Percentiles rank a stretch among this genome's conserved stretches.
phyloP scores from a whole-genome alignment of 371 early-diverging fungal genomes.

The Capillidium rhysosporum region DNA sequence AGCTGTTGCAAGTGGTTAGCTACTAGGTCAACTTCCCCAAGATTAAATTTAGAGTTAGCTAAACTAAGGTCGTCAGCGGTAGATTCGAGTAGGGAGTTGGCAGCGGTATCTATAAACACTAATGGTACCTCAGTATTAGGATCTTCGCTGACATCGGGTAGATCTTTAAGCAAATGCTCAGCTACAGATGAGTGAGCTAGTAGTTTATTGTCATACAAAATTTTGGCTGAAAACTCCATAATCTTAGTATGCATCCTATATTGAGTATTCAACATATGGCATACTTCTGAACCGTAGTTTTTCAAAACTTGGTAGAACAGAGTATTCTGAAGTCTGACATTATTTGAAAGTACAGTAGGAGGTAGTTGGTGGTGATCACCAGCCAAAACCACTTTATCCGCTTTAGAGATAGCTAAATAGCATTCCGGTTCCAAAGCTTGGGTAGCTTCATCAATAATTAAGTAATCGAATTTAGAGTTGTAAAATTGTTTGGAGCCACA shows the following conservation, averaged over 20 bases:
- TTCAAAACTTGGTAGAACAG: constrained; percentile 53
- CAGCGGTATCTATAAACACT: constrained; percentile 56
- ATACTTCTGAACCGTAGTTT: constrained; percentile 28
- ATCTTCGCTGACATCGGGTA: constrained; percentile 24
- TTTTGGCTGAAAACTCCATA: constrained; percentile 50
- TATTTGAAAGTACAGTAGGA: constrained; percentile 44
- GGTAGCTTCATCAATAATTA: constrained; percentile 88
- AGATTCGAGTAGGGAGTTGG: constrained; percentile 35
- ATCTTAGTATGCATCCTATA: constrained; percentile 79
- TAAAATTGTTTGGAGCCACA: constrained; percentile 29
- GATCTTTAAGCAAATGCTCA: constrained; percentile 35
- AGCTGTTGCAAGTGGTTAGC: constrained; percentile 35
- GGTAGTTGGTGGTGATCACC: constrained; percentile 92
- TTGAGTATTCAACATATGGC: constrained; percentile 53
- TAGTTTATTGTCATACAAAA: constrained; percentile 38
- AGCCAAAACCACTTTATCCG: constrained; percentile 64
- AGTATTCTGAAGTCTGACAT: constrained; percentile 21
- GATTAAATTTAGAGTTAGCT: constrained; percentile 27
- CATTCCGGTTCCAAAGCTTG: constrained; percentile 82
- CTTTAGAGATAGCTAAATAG: constrained; percentile 72
- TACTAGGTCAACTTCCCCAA: constrained; percentile 48
- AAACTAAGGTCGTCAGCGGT: constrained; percentile 17
- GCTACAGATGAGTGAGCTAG: constrained; percentile 43
- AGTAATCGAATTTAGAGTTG: constrained; percentile 60
- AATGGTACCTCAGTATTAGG: constrained; percentile 32